Evolutionary conservation across 257 asterid genomes (phyloP), one percentile per base, ranked within the genome.

Genomic region (Nicotiana attenuata): DNA sequence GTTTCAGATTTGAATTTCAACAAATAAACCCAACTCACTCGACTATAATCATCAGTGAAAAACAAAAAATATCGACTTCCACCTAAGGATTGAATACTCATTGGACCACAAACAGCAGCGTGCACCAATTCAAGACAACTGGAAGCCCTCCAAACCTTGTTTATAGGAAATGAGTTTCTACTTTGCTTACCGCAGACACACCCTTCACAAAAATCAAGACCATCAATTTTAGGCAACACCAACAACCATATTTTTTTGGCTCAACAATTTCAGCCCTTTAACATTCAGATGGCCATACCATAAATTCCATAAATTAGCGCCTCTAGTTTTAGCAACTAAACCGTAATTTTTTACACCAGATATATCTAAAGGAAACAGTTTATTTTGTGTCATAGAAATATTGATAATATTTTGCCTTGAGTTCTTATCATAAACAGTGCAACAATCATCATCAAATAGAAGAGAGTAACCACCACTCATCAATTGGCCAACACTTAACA

Each of bases 401-500:
- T 52, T 16, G 0, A 31, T 31, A 13, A 52, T 14, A 2, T 47
- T 11, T 52, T 52, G 15, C 15, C 17, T 13, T 52, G 56, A 52
- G 15, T 52, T 15, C 67, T 81, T 31, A 5, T 31, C 5, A 31
- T 31, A 31, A 31, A 31, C 35, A 31, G 35, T 3, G 35, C 35
- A 31, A 31, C 2, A 28, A 28, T 28, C 35, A 31, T 31, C 35
- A 5, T 31, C 35, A 31, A 31, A 85, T 16, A 57, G 9, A 14
- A 81, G 3, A 1, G 60, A 35, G 19, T 67, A 85, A 1, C 82
- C 81, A 81, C 64, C 29, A 26, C 16, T 5, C 85, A 81, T 80
- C 9, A 86, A 24, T 64, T 81, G 80, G 2, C 80, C 85, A 61
- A 84, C 77, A 71, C 85, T 81, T 2, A 81, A 5, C 9, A 86